phyloP scores from a whole-genome alignment of 2,329 filamentous ascomycete genomes.

The Colletotrichum echinochloae region DNA sequence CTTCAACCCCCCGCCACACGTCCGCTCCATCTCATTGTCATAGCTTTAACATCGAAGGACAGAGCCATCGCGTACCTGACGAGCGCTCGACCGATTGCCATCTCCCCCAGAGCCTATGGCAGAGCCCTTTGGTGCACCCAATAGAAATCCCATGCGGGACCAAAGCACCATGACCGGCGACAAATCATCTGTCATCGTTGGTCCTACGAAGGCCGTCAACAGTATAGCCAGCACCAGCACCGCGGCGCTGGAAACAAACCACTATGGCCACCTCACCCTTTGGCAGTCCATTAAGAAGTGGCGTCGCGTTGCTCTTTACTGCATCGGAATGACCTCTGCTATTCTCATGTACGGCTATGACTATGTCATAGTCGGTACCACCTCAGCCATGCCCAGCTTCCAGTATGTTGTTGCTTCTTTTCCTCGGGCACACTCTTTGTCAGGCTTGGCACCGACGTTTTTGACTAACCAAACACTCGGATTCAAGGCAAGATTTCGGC shows the following conservation, averaged over 20 bases:
- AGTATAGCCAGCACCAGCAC: slow-evolving; percentile 26
- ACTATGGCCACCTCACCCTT: slow-evolving; percentile 39
- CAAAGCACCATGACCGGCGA: slow-evolving; percentile 23
- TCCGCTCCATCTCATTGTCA: background rate
- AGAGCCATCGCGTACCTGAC: background rate
- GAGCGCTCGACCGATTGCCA: background rate
- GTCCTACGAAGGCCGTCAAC: slow-evolving; percentile 15
- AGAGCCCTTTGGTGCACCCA: background rate
- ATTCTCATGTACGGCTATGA: slow-evolving; percentile 48
- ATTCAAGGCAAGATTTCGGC: slow-evolving; percentile 50
- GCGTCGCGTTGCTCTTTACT: slow-evolving; percentile 44
- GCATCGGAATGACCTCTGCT: slow-evolving; percentile 45
- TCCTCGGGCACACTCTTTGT: background rate
- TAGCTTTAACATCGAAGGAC: slow-evolving; percentile 1
- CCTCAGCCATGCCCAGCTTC: slow-evolving; percentile 48
- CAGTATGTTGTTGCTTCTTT: slow-evolving; percentile 42
- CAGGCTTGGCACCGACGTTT: too few relatives aligned
- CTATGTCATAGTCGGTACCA: slow-evolving; percentile 48
- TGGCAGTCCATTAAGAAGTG: slow-evolving; percentile 46
- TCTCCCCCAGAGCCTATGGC: too few relatives aligned
- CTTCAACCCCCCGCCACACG: slow-evolving; percentile 6
- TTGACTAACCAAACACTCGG: slow-evolving; percentile 4
- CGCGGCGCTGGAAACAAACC: slow-evolving; percentile 33
- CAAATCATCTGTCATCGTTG: slow-evolving; percentile 20
- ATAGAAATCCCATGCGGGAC: slow-evolving; percentile 25